Evolutionary conservation across 169 alveolate genomes (phyloP), one percentile per base, ranked within the genome.

Genomic region (Theileria sp.): DNA sequence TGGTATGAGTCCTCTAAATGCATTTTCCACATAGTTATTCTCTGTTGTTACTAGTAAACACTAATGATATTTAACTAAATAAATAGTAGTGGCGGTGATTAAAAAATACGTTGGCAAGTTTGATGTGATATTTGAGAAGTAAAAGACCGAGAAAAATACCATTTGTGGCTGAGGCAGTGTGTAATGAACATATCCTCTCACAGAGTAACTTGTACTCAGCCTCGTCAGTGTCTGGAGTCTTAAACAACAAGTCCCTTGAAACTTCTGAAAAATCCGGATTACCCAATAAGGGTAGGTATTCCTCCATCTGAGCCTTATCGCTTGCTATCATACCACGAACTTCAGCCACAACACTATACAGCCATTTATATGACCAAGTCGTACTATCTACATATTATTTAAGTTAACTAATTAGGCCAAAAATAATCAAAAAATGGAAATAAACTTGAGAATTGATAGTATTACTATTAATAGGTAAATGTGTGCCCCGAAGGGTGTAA

Each of bases 201-300:
- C 87, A 66, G 32, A 85, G 79, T 66, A 72, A 34, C 36, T 70
- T 77, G 54, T 72, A 85, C 38, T 49, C 75, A n/a, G 77, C 81
- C 44, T 30, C 25, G 81, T 56, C 74, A 8, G 58, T 44, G 36
- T 44, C 54, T n/a, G 38, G 61, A 10, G 71, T 77, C 49, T 23
- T 30, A 64, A 85, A 85, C 26, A 85, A 62, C 13, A 85, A 3
- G 64, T 77, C 83, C 10, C 88, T 65, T 8, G 91, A 86, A 30
- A 17, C 91, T 7, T 78, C 17, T 10, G 86, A 68, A 25, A 85
- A 85, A 13, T 76, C 51, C 30, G 70, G 64, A 58, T 85, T 73
- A 3, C 91, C 91, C n/a, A n/a, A 9, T 17, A 85, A 61, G 0
- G 85, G 78, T 7, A 85, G 77, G 44, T 85, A 85, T 73, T 85